Base-by-base conservation (phyloP, 495 filamentous ascomycete genomes). In the Elaphomyces granulatus region DNA sequence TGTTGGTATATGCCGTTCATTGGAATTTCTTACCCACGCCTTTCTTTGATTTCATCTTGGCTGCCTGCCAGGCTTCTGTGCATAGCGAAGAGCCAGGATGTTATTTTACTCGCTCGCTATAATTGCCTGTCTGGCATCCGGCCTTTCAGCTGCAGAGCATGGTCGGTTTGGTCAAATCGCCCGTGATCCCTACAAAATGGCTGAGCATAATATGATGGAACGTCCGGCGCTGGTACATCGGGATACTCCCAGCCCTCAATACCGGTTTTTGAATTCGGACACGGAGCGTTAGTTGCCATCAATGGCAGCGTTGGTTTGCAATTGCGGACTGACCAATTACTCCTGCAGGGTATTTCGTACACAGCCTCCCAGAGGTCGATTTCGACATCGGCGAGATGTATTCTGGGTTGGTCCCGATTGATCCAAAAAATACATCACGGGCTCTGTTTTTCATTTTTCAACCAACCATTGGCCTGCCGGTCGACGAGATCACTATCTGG, bases 401-500 rank as follows among this genome's bases (percentile, higher is more conserved):
- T 46, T 74, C 81, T 18, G 81, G 81, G 14, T 66, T 78, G n/a
- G 53, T 88, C 4, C 71, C 81, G n/a, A 83, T 85, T 42, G 72
- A 69, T 2, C 56, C 57, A 3, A 47, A 67, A 26, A 51, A 63
- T 1, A 61, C 71, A 18, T 61, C 61, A 1, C 66, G 67, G 34
- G 56, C 87, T n/a, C 85, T 71, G 47, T 87, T 83, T 51, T 87
- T 82, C 81, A 83, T 78, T 58, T 83, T 81, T 45, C 79, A 77
- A 0, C 72, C 77, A 80, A 32, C 61, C 65, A 3, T 34, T 45
- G 8, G 46, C 46, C 3, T 49, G 47, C 3, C 69, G 4, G 47
- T 58, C 2, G 74, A 83, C 36, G 80, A 85, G 55, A 75, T 82
- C 38, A 62, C 72, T n/a, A 78, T 85, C 47, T 85, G 78, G 56